phyloP scores from a whole-genome alignment of 2,329 filamentous ascomycete genomes.

The Mariannaea elegans region DNA sequence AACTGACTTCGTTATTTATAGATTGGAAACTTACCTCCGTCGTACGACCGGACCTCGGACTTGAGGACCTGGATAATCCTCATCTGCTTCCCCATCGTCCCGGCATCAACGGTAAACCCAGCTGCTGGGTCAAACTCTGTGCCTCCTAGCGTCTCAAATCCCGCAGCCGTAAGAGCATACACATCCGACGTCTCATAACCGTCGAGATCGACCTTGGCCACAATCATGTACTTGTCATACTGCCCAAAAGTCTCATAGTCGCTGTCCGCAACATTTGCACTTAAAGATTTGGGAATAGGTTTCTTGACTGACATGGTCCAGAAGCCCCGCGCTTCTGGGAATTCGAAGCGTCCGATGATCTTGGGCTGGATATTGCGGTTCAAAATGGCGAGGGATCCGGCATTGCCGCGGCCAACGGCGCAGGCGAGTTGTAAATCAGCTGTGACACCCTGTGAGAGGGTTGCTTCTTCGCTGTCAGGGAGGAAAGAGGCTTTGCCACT shows the following conservation, averaged over 20 bases:
- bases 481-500: slow-evolving; percentile 66
- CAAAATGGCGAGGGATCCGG: slow-evolving; percentile 77
- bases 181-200: slow-evolving; percentile 82
- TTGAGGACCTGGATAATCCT: slow-evolving; percentile 88
- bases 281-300: slow-evolving; percentile 68
- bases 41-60: slow-evolving; percentile 89
- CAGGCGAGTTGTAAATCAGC: slow-evolving; percentile 68
- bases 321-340: slow-evolving; percentile 77
- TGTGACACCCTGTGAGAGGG: slow-evolving; percentile 54
- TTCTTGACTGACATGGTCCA: slow-evolving; percentile 83
- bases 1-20: not conserved
- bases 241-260: slow-evolving; percentile 68
- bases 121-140: slow-evolving; percentile 93
- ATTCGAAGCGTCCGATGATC: slow-evolving; percentile 73
- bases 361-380: slow-evolving; percentile 81
- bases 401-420: slow-evolving; percentile 70
- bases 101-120: slow-evolving; percentile 86
- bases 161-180: slow-evolving; percentile 76
- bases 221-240: slow-evolving; percentile 83
- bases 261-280: slow-evolving; percentile 57
- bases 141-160: slow-evolving; percentile 78
- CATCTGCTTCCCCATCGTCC: slow-evolving; percentile 80
- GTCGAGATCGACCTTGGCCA: slow-evolving; percentile 75
- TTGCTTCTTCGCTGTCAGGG: slow-evolving; percentile 56
- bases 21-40: slow-evolving; percentile 73